Evolutionary conservation across 176 grass and related monocot genomes (phyloP).

Genomic region (Paspalum notatum): DNA sequence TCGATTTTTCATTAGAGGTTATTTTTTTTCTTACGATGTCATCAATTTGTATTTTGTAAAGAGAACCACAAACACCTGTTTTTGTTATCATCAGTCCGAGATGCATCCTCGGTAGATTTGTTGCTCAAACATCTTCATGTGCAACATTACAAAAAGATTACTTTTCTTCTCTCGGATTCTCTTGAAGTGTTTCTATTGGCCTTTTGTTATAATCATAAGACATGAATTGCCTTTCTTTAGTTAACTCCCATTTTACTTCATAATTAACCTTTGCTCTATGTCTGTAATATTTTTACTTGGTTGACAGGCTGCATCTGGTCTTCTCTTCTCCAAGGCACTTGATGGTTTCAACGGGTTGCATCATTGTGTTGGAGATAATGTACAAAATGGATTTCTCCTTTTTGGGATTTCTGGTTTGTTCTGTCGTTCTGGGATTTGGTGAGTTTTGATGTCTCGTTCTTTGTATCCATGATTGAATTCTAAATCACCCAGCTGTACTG

Average conservation of each 20-base stretch:
- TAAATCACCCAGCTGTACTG: constrained; percentile 26
- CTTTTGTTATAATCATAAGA: constrained; percentile 3
- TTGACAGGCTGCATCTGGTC: constrained; percentile 88
- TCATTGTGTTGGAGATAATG: constrained; percentile 82
- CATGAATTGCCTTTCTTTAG: constrained; percentile 8
- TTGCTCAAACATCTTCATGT: constrained; percentile 11
- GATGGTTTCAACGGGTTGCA: constrained; percentile 79
- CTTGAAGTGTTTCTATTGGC: constrained; percentile 7
- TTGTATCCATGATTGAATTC: constrained; percentile 22
- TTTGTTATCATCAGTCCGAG: neutral
- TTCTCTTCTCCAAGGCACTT: constrained; percentile 97
- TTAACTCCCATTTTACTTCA: constrained; percentile 26
- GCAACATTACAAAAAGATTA: neutral
- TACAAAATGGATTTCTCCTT: constrained; percentile 93
- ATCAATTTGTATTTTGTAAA: neutral
- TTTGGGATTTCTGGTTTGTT: constrained; percentile 79
- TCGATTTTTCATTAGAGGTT: neutral
- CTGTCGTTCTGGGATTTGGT: constrained; percentile 82
- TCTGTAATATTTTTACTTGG: constrained; percentile 16
- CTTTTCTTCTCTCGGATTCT: constrained; percentile 19
- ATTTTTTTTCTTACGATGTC: neutral
- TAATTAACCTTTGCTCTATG: neutral
- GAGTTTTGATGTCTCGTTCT: constrained; percentile 50
- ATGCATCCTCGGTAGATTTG: constrained; percentile 4
- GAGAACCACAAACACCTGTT: neutral